Evolutionary conservation across 164 flowering plant genomes (phyloP), one percentile per base, ranked within the genome.

Genomic region (Liquidambar formosana): DNA sequence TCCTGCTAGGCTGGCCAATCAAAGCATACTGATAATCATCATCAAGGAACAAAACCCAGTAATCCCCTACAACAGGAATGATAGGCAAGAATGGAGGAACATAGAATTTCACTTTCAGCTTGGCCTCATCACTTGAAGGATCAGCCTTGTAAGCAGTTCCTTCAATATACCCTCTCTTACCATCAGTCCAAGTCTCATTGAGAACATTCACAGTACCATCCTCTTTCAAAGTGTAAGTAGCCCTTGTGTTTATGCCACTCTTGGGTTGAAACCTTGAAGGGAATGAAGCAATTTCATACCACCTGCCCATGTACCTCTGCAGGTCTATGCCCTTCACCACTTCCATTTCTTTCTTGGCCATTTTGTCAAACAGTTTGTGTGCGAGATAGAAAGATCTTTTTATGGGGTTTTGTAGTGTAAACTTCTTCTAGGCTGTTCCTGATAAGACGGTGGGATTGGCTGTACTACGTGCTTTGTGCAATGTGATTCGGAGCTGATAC

Each of bases 221-320:
- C 0, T 76, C 84, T 4, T 82, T 89, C 62, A 93, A 69, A 4
- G 85, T 84, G 78, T 93, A 95, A 1, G 94, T 95, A 3, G 99
- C 99, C 67, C 99, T 84, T 0, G 99, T 91, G 80, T 95, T 71
- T 21, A 25, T 77, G 0, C 98, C 93, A 68, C 75, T 76, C 48
- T 80, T 90, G 66, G 99, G 98, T 75, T 91, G 91, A 66, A 80
- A 80, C 15, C 73, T 51, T 6, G 99, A 93, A 0, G 99, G 99
- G 28, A 88, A 83, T 10, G 97, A 90, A 22, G 99, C 97, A 3
- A 95, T 95, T 69, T 95, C 97, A 61, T 91, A 95, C 98, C 99
- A 95, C 5, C 97, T 69, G 0, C 99, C 99, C 97, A 89, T 86
- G 83, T 95, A 95, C 45, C 86, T 81, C 67, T 82, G 16, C 21